Conservation (phyloP, 768 basidiomycete species). For the Auricularia cornea region DNA sequence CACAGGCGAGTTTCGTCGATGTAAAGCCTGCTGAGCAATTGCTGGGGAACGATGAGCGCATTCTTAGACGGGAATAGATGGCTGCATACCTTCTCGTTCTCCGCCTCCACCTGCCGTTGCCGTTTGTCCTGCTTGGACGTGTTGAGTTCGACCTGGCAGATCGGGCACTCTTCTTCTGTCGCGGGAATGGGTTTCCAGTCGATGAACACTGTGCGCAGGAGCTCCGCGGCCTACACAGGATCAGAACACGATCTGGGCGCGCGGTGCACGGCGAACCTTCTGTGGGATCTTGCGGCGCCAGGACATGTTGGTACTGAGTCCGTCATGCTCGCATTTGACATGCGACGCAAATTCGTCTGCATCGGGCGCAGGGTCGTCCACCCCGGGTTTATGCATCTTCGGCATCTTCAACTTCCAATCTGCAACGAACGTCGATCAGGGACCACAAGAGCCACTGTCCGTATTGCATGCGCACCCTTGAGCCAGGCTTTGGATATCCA, state of each 20-base stretch:
- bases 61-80: neutral
- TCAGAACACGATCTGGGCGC: neutral
- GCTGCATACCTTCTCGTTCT: constrained; percentile 62
- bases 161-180: constrained; percentile 44
- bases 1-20: constrained; percentile 41
- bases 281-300: constrained; percentile 54
- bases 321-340: constrained; percentile 66
- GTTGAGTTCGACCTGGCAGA: constrained; percentile 53
- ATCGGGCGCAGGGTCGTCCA: constrained; percentile 60
- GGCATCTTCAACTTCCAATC: constrained; percentile 70
- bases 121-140: constrained; percentile 54
- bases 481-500: constrained; percentile 80
- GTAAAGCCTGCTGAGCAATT: constrained; percentile 5
- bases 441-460: neutral
- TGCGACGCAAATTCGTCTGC: constrained; percentile 45
- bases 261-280: constrained; percentile 33
- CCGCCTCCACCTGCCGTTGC: constrained; percentile 55
- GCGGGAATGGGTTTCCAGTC: constrained; percentile 51
- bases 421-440: constrained; percentile 22
- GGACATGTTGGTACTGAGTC: constrained; percentile 44
- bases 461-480: constrained; percentile 41
- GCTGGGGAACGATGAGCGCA: constrained; percentile 1
- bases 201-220: constrained; percentile 54
- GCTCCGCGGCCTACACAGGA: constrained; percentile 39
- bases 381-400: constrained; percentile 54